Conservation (phyloP, 2,329 filamentous ascomycete genomes). For the Fonsecaea nubica region DNA sequence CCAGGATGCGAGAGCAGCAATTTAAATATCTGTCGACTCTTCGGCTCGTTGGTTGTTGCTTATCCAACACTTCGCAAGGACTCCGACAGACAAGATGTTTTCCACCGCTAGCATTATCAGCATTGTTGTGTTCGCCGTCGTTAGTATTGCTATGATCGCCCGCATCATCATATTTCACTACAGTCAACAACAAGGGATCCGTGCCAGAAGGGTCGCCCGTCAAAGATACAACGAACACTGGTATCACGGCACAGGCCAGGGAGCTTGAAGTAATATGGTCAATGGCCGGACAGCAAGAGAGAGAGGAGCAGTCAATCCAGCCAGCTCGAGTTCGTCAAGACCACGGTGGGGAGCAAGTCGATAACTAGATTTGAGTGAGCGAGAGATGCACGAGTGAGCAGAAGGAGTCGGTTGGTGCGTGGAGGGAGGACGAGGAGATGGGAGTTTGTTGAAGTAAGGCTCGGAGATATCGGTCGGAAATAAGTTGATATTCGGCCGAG, state of each 20-base stretch:
- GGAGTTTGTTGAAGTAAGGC: background rate
- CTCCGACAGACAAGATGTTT: background rate
- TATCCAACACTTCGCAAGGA: background rate
- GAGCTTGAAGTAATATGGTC: background rate
- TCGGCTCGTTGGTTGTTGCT: background rate
- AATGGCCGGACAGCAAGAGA: background rate
- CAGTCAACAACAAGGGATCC: background rate
- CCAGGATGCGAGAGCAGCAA: background rate
- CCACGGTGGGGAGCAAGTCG: background rate
- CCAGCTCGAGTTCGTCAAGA: background rate
- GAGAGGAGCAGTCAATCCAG: background rate
- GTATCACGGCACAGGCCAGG: background rate
- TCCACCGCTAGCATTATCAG: background rate
- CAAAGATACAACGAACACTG: background rate
- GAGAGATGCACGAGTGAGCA: background rate
- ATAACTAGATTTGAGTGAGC: background rate
- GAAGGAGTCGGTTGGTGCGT: background rate
- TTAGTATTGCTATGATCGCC: background rate
- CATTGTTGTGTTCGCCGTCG: background rate
- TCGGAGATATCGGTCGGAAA: background rate
- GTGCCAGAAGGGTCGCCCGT: background rate
- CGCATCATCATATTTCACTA: background rate
- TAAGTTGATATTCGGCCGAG: background rate
- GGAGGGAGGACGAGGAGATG: background rate
- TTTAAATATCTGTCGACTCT: background rate